These are phyloP conservation scores for Colletotrichum phormii DNA, from an alignment of 2,329 filamentous ascomycete species.

Conservation along the genomic window DNA sequence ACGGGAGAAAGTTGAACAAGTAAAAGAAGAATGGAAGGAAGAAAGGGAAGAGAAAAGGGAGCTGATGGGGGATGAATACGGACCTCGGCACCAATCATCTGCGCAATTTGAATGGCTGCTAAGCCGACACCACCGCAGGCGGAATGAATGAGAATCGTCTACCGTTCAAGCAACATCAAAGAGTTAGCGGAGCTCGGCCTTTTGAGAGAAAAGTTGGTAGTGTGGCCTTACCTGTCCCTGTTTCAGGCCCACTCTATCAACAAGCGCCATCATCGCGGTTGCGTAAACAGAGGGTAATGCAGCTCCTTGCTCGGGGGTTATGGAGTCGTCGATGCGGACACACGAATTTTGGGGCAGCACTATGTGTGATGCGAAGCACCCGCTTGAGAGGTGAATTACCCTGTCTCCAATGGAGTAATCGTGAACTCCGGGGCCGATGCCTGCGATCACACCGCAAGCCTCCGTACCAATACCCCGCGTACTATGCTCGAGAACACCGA, in stretches of 20 bases:
- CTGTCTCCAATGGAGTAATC: conserved; percentile 40
- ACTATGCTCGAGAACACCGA: conserved; percentile 38
- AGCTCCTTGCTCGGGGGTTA: conserved; percentile 44
- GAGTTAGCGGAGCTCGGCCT: too few species aligned
- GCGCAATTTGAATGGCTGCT: not conserved
- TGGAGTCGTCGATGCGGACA: conserved; percentile 42
- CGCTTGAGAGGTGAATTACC: conserved; percentile 40
- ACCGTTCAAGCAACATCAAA: too few species aligned
- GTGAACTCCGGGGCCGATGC: conserved; percentile 37
- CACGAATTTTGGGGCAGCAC: not conserved
- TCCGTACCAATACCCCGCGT: conserved; percentile 38
- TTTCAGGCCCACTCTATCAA: not conserved
- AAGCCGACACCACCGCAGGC: conserved; percentile 6
- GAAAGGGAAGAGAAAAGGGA: too few species aligned
- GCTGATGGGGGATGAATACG: too few species aligned
- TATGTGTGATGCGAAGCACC: conserved; percentile 4
- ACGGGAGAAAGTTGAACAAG: too few species aligned
- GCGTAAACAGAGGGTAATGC: conserved; percentile 43
- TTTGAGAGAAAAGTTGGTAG: too few species aligned
- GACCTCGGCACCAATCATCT: not conserved
- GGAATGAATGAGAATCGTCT: conserved; percentile 37
- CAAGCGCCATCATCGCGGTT: conserved; percentile 40
- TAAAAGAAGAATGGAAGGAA: too few species aligned
- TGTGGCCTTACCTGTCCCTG: conserved; percentile 37
- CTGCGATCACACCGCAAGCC: conserved; percentile 27